Evolutionary conservation across 495 filamentous ascomycete genomes (phyloP).

Genomic region (Penicillium manginii): DNA sequence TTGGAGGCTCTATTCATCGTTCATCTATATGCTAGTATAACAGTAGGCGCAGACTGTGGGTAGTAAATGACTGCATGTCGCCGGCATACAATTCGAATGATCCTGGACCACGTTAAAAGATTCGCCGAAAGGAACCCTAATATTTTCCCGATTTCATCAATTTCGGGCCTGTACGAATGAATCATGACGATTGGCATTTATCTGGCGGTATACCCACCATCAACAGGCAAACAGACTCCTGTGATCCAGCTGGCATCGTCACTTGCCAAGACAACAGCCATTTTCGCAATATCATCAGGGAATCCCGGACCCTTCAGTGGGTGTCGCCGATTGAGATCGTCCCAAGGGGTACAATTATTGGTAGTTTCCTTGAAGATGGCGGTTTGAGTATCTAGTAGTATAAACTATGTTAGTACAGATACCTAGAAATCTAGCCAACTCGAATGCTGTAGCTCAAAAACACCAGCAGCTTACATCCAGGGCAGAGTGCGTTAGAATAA

Average conservation of each 20-base stretch:
- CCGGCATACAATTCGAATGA: no score
- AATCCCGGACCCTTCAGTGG: constrained; percentile 48
- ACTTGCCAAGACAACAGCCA: constrained; percentile 55
- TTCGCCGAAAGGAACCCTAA: no score
- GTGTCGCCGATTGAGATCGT: constrained; percentile 32
- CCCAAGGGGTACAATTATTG: constrained; percentile 21
- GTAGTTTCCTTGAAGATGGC: constrained; percentile 34
- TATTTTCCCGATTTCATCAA: no score
- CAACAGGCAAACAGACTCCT: constrained; percentile 49
- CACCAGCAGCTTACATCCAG: constrained; percentile 47
- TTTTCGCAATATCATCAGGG: constrained; percentile 51
- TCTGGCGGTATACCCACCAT: constrained; percentile 53
- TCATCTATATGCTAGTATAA: no score
- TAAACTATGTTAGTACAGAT: no score
- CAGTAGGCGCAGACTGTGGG: no score
- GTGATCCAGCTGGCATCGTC: constrained; percentile 53
- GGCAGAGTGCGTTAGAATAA: constrained; percentile 59
- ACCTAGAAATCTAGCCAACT: no score
- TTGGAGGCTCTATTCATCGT: no score
- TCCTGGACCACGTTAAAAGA: no score
- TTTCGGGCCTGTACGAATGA: no score
- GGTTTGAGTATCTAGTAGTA: constrained; percentile 35
- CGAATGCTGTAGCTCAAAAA: no score
- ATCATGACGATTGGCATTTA: constrained; percentile 10
- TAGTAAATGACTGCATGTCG: no score